Evolutionary conservation across 2,329 filamentous ascomycete genomes (phyloP).

Genomic region (Exophiala sp.): DNA sequence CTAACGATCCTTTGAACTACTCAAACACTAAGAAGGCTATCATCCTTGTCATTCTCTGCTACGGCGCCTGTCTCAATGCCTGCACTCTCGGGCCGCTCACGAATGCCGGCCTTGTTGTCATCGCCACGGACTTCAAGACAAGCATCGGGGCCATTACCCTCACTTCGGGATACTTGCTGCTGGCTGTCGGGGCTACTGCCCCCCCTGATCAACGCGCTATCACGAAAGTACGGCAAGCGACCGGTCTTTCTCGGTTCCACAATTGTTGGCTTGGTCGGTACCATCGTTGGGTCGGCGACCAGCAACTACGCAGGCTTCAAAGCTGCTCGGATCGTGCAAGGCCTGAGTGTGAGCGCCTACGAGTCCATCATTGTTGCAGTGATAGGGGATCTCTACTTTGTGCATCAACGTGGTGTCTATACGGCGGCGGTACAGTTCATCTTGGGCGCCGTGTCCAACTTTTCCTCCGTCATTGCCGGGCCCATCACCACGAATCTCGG

Average conservation of each 20-base stretch:
- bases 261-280: constrained; percentile 33
- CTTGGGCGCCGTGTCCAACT: constrained; percentile 16
- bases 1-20: constrained; percentile 40
- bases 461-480: constrained; percentile 35
- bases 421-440: constrained; percentile 16
- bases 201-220: constrained; percentile 38
- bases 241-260: constrained; percentile 28
- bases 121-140: no score
- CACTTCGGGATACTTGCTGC: constrained; percentile 44
- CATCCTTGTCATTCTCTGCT: neutral
- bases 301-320: constrained; percentile 44
- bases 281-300: constrained; percentile 43
- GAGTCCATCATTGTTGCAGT: constrained; percentile 45
- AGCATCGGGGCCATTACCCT: constrained; percentile 43
- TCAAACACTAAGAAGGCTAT: constrained; percentile 28
- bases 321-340: constrained; percentile 42
- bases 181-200: constrained; percentile 35
- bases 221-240: constrained; percentile 39
- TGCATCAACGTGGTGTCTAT: constrained; percentile 19
- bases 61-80: no score
- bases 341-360: constrained; percentile 44
- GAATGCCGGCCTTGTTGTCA: no score
- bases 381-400: constrained; percentile 40
- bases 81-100: no score
- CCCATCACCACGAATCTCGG: constrained; percentile 23